Percentiles rank a stretch among this genome's conserved stretches.
phyloP scores from a whole-genome alignment of 306 rosid species.

The Cucurbita moschata region DNA sequence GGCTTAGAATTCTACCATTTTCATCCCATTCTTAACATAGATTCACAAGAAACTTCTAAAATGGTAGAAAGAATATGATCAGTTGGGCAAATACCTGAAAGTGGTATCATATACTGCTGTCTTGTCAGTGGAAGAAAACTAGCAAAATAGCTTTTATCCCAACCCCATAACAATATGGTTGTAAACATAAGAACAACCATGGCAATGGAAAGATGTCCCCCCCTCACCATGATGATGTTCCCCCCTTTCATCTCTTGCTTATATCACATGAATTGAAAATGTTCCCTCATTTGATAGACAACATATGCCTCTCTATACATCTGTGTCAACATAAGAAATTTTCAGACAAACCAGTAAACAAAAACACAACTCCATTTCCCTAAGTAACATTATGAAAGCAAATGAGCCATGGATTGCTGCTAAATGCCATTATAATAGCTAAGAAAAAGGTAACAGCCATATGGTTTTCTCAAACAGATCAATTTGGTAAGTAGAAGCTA shows the following conservation, averaged over 20 bases:
- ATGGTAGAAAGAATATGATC: neutral
- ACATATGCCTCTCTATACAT: neutral
- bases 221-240: slow-evolving; percentile 22
- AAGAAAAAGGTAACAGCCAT: neutral
- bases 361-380: neutral
- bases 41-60: neutral
- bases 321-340: neutral
- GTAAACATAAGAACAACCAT: slow-evolving; percentile 35
- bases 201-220: slow-evolving; percentile 35
- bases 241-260: slow-evolving; percentile 51
- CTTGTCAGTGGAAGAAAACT: slow-evolving; percentile 26
- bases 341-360: neutral
- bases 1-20: neutral
- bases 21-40: neutral
- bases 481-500: neutral
- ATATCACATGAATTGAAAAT: neutral
- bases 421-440: neutral
- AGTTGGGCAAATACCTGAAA: slow-evolving; percentile 27
- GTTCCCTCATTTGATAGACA: neutral
- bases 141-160: slow-evolving; percentile 55
- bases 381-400: neutral
- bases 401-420: neutral
- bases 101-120: slow-evolving; percentile 31
- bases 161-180: slow-evolving; percentile 43
- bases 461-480: neutral